phyloP scores from a whole-genome alignment of 192 early-diverging fungal species.

The Backusella tarrabulga region DNA sequence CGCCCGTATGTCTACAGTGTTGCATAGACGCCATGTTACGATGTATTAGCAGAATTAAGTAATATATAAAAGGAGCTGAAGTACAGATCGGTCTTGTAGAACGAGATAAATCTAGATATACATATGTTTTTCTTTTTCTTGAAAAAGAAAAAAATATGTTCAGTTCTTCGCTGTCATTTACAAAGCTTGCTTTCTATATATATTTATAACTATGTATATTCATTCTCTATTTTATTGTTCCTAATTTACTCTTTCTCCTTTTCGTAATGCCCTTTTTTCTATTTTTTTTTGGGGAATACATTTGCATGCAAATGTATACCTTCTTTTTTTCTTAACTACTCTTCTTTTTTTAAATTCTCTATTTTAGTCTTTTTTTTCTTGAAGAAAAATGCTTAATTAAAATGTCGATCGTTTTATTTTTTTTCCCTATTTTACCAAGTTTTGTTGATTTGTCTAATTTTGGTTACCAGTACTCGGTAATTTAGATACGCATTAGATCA shows the following conservation, averaged over 20 bases:
- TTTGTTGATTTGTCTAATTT: not conserved
- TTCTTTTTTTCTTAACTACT: not conserved
- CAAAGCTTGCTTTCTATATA: slow-evolving; percentile 3
- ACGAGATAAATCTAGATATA: not conserved
- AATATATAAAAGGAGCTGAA: not conserved
- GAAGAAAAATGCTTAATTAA: slow-evolving; percentile 4
- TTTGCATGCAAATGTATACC: not conserved
- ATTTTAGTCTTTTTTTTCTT: not conserved
- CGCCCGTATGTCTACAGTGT: not conserved
- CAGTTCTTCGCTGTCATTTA: not conserved
- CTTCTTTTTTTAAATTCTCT: not conserved
- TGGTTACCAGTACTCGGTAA: not conserved
- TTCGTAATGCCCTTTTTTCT: not conserved
- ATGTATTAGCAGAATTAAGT: slow-evolving; percentile 5
- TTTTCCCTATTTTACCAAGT: not conserved
- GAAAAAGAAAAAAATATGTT: not conserved
- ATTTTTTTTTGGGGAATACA: not conserved
- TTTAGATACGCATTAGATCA: not conserved
- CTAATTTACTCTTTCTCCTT: not conserved
- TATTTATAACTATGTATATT: slow-evolving; percentile 1
- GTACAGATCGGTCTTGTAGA: not conserved
- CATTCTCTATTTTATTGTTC: slow-evolving; percentile 1
- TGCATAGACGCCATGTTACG: slow-evolving; percentile 6
- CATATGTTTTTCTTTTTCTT: not conserved
- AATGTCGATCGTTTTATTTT: not conserved